phyloP scores from a whole-genome alignment of 306 rosid genomes.

The Cicer cuneatum region DNA sequence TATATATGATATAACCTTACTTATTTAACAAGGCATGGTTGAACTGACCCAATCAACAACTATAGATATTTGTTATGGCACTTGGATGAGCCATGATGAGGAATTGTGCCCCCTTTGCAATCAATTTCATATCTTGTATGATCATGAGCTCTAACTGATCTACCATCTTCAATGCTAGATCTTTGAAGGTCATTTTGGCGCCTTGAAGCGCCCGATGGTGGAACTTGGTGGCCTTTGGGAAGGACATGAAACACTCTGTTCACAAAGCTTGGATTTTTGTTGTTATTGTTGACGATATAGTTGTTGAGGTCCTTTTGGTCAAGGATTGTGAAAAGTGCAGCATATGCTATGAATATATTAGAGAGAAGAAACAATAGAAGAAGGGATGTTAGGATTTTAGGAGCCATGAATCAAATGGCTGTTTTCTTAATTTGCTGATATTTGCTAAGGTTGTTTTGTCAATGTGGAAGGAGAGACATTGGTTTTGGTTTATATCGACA shows the following conservation, averaged over 20 bases:
- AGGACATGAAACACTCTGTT: background rate
- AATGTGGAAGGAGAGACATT: background rate
- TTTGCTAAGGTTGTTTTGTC: background rate
- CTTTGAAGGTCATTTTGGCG: background rate
- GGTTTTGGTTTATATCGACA: background rate
- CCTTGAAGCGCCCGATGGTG: background rate
- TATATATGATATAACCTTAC: background rate
- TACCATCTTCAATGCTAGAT: background rate
- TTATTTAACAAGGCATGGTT: background rate
- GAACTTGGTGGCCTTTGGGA: background rate
- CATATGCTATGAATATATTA: background rate
- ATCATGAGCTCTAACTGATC: background rate
- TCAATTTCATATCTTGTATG: too few species aligned
- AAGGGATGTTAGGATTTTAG: slow-evolving; percentile 6
- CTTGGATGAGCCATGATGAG: too few species aligned
- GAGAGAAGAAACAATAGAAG: background rate
- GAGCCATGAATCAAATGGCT: slow-evolving; percentile 9
- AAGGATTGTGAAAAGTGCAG: background rate
- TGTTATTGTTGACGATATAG: background rate
- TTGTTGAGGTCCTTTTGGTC: background rate
- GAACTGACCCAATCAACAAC: background rate
- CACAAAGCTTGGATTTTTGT: background rate
- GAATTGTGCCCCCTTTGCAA: background rate
- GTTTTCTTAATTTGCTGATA: background rate
- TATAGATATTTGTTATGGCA: background rate